Evolutionary conservation across 306 rosid species (phyloP).

Genomic region (Inga leiocalycina): DNA sequence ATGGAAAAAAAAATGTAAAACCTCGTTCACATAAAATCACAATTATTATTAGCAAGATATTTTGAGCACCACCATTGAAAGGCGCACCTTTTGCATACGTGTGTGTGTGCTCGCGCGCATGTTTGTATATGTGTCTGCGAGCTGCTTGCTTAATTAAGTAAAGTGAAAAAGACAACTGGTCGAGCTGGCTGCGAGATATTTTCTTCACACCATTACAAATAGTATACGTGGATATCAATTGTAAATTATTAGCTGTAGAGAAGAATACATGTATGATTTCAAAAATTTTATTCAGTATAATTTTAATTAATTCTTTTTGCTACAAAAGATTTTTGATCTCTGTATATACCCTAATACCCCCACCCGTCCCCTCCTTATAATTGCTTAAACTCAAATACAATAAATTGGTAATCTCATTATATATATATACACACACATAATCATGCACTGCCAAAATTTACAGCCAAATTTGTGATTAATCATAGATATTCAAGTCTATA

Average conservation of each 20-base stretch:
- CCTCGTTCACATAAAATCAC: neutral
- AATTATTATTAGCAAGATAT: neutral
- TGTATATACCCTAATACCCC: too few relatives aligned
- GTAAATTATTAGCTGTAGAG: neutral
- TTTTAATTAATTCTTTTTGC: neutral
- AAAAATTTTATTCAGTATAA: too few relatives aligned
- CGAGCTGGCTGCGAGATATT: neutral
- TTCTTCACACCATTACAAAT: neutral
- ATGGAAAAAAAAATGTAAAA: neutral
- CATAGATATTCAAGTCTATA: neutral
- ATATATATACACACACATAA: neutral
- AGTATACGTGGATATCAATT: neutral
- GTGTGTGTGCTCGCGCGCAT: too few relatives aligned
- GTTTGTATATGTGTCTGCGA: too few relatives aligned
- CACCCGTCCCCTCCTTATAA: too few relatives aligned
- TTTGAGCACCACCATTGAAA: neutral
- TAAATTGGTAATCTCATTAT: neutral
- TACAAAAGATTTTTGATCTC: neutral
- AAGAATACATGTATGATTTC: too few relatives aligned
- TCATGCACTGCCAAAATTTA: neutral
- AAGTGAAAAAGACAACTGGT: too few relatives aligned
- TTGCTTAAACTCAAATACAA: neutral
- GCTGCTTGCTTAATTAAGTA: too few relatives aligned
- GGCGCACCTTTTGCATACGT: too few relatives aligned
- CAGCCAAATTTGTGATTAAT: neutral